Evolutionary conservation across 441 rosid species (phyloP).

Genomic region (Populus hybrid): DNA sequence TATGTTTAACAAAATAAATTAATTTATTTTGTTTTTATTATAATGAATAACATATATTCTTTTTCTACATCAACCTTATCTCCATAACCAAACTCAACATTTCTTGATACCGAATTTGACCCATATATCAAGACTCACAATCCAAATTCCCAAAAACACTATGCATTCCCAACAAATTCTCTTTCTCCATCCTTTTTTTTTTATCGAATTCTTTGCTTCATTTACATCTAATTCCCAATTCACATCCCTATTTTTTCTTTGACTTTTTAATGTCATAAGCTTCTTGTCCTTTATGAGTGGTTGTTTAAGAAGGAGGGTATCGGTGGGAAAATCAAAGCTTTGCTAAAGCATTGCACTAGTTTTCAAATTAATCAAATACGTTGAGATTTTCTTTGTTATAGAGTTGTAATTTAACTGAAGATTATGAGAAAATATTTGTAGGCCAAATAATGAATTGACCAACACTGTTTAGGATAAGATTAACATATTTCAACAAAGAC

Average conservation of each 20-base stretch:
- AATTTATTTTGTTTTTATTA: too few relatives aligned
- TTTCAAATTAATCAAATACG: background rate
- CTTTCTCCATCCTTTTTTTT: constrained; percentile 59
- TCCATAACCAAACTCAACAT: constrained; percentile 91
- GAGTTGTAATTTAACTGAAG: constrained; percentile 1
- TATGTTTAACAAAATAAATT: too few relatives aligned
- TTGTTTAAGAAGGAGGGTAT: constrained; percentile 33
- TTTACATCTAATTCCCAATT: constrained; percentile 92
- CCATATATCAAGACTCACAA: constrained; percentile 89
- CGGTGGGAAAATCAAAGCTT: constrained; percentile 34
- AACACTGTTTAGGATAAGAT: constrained; percentile 9
- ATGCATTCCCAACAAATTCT: constrained; percentile 42
- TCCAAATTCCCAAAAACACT: constrained; percentile 45
- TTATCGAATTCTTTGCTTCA: constrained; percentile 62
- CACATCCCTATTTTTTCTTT: constrained; percentile 44
- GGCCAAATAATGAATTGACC: constrained; percentile 12
- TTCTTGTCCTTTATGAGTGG: constrained; percentile 13
- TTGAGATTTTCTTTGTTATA: constrained; percentile 18
- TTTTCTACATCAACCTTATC: constrained; percentile 95
- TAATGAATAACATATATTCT: constrained; percentile 24
- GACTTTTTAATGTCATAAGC: constrained; percentile 26
- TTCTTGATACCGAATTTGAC: constrained; percentile 90
- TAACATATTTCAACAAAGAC: background rate
- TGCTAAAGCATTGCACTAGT: constrained; percentile 15
- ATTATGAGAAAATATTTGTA: background rate